Evolutionary conservation across 2,329 filamentous ascomycete genomes (phyloP).

Genomic region (Colletotrichum eremochloae): DNA sequence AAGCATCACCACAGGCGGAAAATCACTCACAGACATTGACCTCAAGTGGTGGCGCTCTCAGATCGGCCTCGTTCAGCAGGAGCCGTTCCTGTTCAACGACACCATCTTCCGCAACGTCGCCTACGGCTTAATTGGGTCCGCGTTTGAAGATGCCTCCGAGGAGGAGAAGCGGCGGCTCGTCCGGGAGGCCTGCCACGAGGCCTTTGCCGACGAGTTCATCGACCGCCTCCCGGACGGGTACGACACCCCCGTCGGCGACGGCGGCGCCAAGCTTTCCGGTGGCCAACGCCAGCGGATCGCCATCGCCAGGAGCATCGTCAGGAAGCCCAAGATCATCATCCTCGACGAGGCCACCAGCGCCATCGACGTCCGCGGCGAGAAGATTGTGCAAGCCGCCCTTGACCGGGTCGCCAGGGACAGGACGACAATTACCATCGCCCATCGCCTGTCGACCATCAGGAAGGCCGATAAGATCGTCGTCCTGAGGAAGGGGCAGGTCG

Average conservation of each 20-base stretch:
- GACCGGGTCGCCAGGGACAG: conserved; percentile 71
- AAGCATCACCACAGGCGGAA: conserved; percentile 65
- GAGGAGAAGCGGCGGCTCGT: conserved; percentile 72
- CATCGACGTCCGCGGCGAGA: conserved; percentile 66
- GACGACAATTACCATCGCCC: conserved; percentile 81
- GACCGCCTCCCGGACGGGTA: conserved; percentile 76
- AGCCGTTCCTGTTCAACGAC: conserved; percentile 77
- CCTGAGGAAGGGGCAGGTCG: conserved; percentile 76
- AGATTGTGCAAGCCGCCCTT: conserved; percentile 74
- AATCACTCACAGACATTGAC: conserved; percentile 69
- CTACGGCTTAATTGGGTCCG: conserved; percentile 66
- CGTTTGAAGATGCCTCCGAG: conserved; percentile 65
- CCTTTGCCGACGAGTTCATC: conserved; percentile 79
- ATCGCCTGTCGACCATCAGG: conserved; percentile 80
- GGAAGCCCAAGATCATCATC: conserved; percentile 77
- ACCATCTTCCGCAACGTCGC: conserved; percentile 74
- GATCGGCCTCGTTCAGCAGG: conserved; percentile 77
- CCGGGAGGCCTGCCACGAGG: conserved; percentile 73
- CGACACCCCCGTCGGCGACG: conserved; percentile 70
- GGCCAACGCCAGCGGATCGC: conserved; percentile 86
- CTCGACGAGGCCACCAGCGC: conserved; percentile 84
- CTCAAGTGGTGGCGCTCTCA: conserved; percentile 73
- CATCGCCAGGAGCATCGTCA: conserved; percentile 81
- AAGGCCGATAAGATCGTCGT: conserved; percentile 86
- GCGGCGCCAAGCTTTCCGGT: conserved; percentile 78